phyloP scores from a whole-genome alignment of 2,329 filamentous ascomycete species.

The Cladophialophora exuberans region DNA sequence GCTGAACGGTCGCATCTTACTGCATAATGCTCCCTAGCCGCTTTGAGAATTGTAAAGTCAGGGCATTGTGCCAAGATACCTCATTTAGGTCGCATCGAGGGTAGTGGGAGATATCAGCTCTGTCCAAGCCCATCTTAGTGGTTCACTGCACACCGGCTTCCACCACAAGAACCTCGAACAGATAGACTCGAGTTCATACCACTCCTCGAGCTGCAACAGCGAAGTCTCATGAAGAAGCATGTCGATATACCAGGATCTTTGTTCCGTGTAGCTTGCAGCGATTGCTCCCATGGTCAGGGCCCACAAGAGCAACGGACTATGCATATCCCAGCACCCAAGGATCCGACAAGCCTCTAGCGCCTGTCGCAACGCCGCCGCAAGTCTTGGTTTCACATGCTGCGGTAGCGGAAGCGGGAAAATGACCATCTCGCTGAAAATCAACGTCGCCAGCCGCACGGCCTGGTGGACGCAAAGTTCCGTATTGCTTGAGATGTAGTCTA shows the following conservation, averaged over 20 bases:
- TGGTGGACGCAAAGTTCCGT: conserved; percentile 15
- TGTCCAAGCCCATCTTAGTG: conserved; percentile 14
- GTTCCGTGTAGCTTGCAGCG: conserved; percentile 15
- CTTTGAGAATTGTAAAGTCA: not conserved
- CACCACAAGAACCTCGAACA: conserved; percentile 27
- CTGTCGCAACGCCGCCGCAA: conserved; percentile 18
- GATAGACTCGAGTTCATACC: conserved; percentile 17
- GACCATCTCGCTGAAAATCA: conserved; percentile 28
- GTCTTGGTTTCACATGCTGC: conserved; percentile 19
- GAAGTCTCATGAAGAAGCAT: conserved; percentile 15
- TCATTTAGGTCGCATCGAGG: conserved; percentile 1
- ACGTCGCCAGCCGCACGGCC: conserved; percentile 16
- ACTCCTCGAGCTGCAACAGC: conserved; percentile 20
- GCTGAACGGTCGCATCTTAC: not conserved
- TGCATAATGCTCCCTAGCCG: not conserved
- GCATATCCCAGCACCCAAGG: conserved; percentile 17
- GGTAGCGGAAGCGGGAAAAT: conserved; percentile 23
- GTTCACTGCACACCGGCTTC: conserved; percentile 25
- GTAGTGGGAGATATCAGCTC: conserved; percentile 15
- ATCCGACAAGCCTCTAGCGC: conserved; percentile 16
- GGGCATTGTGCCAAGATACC: too few relatives aligned
- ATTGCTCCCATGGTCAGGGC: conserved; percentile 22
- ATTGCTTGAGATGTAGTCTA: conserved; percentile 6
- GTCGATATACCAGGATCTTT: conserved; percentile 20
- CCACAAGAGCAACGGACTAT: conserved; percentile 26